phyloP scores from a whole-genome alignment of 73 alveolate genomes.

The Paramecium tetraurelia region DNA sequence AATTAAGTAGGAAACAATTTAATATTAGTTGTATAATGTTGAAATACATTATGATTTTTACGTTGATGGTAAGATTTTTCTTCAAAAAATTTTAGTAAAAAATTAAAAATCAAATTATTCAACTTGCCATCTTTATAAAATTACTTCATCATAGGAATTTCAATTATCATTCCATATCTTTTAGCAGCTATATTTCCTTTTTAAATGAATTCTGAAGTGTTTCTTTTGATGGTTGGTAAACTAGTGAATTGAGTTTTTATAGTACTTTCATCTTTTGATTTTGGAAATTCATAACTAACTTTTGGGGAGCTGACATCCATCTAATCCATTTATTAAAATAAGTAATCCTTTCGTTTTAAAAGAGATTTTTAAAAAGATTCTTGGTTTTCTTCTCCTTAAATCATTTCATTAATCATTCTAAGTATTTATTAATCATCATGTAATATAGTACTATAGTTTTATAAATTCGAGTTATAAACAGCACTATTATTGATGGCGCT shows the following conservation, averaged over 20 bases:
- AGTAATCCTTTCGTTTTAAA: background rate
- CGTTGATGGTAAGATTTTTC: background rate
- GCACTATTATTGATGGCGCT: background rate
- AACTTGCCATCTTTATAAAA: constrained; percentile 19
- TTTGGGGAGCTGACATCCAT: background rate
- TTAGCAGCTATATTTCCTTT: constrained; percentile 1
- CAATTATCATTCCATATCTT: constrained; percentile 35
- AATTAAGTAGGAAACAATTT: background rate
- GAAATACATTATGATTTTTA: background rate
- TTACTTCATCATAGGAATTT: constrained; percentile 5
- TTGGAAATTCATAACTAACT: background rate
- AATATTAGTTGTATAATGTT: background rate
- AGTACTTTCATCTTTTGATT: background rate
- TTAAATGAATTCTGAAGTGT: constrained; percentile 3
- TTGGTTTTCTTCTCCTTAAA: background rate
- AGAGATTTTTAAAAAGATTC: background rate
- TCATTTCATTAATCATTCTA: constrained; percentile 28
- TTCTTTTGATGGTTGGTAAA: background rate
- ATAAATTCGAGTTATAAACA: background rate
- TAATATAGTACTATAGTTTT: constrained; percentile 34
- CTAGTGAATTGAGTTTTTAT: background rate
- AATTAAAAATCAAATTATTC: background rate
- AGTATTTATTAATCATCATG: constrained; percentile 28
- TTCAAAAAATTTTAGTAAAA: background rate
- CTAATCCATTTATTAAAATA: background rate